These are phyloP conservation scores for Gnomoniopsis smithogilvyi DNA, from an alignment of 2,329 filamentous ascomycete genomes.

Conservation along the genomic window DNA sequence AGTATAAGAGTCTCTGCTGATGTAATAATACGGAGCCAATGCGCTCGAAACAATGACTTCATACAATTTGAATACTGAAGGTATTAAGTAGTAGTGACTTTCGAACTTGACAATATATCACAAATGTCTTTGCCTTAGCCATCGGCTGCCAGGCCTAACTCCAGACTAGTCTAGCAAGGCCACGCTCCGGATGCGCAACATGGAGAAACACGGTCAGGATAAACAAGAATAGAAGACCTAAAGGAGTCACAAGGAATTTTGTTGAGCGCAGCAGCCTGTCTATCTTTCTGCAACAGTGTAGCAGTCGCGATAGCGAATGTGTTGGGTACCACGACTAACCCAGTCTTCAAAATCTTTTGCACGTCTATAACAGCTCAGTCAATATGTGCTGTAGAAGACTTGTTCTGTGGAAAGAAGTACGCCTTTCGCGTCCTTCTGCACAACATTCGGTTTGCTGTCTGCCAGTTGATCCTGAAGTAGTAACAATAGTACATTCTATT, in stretches of 20 bases:
- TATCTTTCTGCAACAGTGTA: background rate
- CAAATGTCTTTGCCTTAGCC: background rate
- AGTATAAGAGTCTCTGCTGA: no score
- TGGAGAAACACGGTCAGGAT: background rate
- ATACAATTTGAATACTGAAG: background rate
- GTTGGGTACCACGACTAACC: background rate
- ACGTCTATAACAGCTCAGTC: background rate
- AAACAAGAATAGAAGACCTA: background rate
- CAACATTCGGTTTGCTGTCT: no score
- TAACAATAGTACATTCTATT: background rate
- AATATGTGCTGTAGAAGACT: background rate
- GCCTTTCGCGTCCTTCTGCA: no score
- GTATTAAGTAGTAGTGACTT: no score
- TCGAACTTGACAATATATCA: no score
- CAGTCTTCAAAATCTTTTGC: background rate
- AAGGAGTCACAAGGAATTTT: background rate
- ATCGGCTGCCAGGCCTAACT: background rate
- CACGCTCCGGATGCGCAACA: background rate
- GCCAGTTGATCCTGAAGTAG: no score
- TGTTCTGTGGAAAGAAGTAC: background rate
- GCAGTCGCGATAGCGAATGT: conserved; percentile 1
- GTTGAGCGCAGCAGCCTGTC: background rate
- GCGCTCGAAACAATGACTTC: no score
- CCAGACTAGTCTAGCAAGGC: background rate
- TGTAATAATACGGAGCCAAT: no score